phyloP scores from a whole-genome alignment of 139 green algal species.

The Auxenochlorella pyrenoidosa region DNA sequence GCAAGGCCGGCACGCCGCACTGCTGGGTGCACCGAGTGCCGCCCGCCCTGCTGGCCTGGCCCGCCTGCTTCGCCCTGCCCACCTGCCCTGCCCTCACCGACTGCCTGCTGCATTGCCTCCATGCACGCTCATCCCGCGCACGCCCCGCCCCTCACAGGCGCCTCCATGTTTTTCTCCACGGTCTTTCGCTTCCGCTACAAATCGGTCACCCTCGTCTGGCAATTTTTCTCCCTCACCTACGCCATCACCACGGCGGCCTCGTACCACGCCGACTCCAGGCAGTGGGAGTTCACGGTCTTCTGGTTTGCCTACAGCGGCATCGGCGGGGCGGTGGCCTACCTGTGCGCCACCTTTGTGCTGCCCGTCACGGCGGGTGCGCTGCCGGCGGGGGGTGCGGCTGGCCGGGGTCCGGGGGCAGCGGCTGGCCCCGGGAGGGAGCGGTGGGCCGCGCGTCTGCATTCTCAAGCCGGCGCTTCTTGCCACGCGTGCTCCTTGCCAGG shows the following conservation, averaged over 20 bases:
- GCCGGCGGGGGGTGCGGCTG: not conserved
- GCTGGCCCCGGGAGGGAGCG: not conserved
- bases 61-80: not conserved
- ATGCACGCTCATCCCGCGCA: not conserved
- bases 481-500: not conserved
- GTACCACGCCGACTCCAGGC: not conserved
- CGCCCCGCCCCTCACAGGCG: not conserved
- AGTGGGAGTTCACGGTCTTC: constrained; percentile 5
- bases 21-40: too few species aligned
- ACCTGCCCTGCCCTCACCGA: not conserved
- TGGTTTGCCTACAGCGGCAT: constrained; percentile 13
- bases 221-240: not conserved
- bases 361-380: constrained; percentile 30
- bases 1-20: not conserved
- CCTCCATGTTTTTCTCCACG: not conserved
- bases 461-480: not conserved
- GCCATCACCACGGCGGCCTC: not conserved
- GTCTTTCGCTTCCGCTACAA: constrained; percentile 11
- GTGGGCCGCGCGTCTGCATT: not conserved
- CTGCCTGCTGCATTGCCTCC: not conserved
- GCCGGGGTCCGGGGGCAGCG: not conserved
- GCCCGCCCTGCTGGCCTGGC: not conserved
- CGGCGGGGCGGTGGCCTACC: not conserved
- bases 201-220: not conserved
- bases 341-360: constrained; percentile 30